phyloP scores from a whole-genome alignment of 2,329 filamentous ascomycete genomes.

The Boeremia lycopersici region DNA sequence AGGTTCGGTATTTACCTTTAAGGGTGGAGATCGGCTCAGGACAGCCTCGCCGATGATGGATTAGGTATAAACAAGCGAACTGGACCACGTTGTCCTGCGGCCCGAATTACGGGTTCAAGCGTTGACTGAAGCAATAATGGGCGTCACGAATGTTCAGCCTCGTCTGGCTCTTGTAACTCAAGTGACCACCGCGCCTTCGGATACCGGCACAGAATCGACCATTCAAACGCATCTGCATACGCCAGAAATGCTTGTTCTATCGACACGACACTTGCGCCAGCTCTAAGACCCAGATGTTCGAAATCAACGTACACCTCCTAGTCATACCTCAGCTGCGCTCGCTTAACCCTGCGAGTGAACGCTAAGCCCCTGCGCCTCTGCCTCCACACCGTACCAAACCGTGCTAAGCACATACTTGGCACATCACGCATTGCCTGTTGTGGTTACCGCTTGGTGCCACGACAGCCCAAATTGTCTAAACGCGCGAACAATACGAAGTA shows the following conservation, averaged over 20 bases:
- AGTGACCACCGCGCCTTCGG: neutral
- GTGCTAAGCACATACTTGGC: conserved; percentile 22
- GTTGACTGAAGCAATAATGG: conserved; percentile 3
- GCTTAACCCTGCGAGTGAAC: conserved; percentile 19
- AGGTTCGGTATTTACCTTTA: neutral
- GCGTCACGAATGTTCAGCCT: conserved; percentile 1
- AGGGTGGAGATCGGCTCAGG: conserved; percentile 3
- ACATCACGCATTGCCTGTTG: conserved; percentile 25
- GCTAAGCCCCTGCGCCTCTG: conserved; percentile 15
- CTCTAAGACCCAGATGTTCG: neutral
- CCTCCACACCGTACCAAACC: conserved; percentile 17
- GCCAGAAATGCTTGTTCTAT: neutral
- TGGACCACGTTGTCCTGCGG: conserved; percentile 4
- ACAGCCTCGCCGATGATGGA: conserved; percentile 9
- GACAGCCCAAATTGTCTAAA: conserved; percentile 24
- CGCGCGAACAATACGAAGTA: conserved; percentile 21
- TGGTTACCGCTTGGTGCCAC: conserved; percentile 25
- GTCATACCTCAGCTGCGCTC: conserved; percentile 4
- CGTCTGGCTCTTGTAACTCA: neutral
- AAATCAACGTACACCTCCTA: conserved; percentile 3
- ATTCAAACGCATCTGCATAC: neutral
- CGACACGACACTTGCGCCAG: neutral
- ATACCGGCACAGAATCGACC: neutral
- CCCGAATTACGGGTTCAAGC: conserved; percentile 10
- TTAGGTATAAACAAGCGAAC: conserved; percentile 11